These are phyloP conservation scores for Arthroderma uncinatum DNA, from an alignment of 2,329 filamentous ascomycete genomes.

Conservation along the genomic window DNA sequence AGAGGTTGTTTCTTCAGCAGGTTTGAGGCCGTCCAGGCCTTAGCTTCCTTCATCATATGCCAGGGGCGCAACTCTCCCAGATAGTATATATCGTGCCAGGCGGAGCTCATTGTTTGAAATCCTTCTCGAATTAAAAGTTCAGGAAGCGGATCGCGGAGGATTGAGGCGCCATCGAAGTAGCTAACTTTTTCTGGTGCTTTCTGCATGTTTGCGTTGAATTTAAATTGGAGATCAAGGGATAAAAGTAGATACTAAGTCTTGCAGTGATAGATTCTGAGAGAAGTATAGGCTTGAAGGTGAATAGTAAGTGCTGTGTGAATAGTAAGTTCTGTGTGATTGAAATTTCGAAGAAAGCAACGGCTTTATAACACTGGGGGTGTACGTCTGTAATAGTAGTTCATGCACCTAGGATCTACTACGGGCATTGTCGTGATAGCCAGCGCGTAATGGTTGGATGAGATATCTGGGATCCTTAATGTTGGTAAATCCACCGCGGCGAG, in stretches of 20 bases:
- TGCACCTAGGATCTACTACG: no score
- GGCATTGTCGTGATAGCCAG: background rate
- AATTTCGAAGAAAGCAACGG: no score
- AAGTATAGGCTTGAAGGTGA: no score
- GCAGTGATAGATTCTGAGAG: no score
- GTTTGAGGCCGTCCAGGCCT: background rate
- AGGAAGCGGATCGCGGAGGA: constrained; percentile 1
- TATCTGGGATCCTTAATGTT: background rate
- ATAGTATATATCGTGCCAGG: background rate
- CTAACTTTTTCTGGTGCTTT: background rate
- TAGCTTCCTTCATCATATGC: background rate
- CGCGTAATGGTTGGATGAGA: background rate
- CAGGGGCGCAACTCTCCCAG: background rate
- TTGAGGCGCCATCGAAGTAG: background rate
- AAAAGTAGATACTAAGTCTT: no score
- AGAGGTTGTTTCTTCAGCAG: background rate
- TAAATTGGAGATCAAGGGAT: no score
- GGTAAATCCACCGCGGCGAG: background rate
- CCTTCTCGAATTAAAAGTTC: constrained; percentile 3
- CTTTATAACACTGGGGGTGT: no score
- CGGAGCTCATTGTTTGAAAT: constrained; percentile 6
- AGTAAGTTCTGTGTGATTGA: no score
- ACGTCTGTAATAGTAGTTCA: no score
- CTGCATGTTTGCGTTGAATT: background rate
- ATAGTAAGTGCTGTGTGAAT: no score